Base-by-base conservation (phyloP, 441 rosid species). In the Euphorbia neoarborescens region DNA sequence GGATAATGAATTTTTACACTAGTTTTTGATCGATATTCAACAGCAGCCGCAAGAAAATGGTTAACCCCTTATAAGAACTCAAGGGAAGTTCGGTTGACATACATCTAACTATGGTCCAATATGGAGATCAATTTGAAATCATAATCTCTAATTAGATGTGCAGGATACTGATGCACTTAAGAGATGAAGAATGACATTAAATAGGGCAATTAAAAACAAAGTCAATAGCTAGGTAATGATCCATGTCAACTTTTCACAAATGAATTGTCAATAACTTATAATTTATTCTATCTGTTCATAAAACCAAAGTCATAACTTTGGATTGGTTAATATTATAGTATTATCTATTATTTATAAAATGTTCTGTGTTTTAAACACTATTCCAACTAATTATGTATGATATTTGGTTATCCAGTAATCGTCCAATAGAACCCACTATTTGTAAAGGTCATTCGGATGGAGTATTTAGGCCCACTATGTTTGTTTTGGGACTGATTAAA, bases 151-250 rank as follows among this genome's bases (percentile, higher is more conserved):
- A 77, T 91, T 81, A 80, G 80, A 90, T 58, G 91, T 88, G 80
- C 97, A 89, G 80, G 97, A 94, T 81, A 77, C 91, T 71, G 89
- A 86, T 73, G 87, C 91, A n/a, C 96, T 90, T 54, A 96, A 94
- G 84, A 88, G 87, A 74, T 92, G 89, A 74, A 91, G 99, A 77
- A 79, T 88, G 63, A 96, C 89, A 61, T 81, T 94, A 75, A 87
- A 90, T 72, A 88, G 82, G 65, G 91, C n/a, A n/a, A n/a, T 91
- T 63, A 90, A 86, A 68, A 96, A 88, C 75, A 84, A 89, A 81
- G 78, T 91, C 75, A 81, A 88, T 75, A 90, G 91, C 90, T 89
- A 71, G 97, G 90, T 76, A 96, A 90, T 86, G 96, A 90, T 79
- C 34, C 34, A n/a, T n/a, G n/a, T n/a, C n/a, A n/a, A n/a, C n/a